Percentiles rank a stretch among this genome's conserved stretches.
Evolutionary conservation across 192 early-diverging fungal genomes (phyloP).

Genomic region (Spinellus fusiger): DNA sequence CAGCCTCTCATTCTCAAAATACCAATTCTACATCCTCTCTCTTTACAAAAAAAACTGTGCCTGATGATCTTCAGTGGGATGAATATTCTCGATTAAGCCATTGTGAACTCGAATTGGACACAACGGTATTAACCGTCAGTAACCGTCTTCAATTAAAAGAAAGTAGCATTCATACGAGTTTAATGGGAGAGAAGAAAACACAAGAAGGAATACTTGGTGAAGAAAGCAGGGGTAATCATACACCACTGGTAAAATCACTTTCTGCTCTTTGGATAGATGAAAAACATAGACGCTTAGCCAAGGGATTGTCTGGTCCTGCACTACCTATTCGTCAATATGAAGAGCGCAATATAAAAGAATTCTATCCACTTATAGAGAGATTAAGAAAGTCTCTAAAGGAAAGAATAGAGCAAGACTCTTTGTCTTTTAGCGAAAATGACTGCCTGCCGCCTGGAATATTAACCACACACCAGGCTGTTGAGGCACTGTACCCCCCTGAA

Average conservation of each 20-base stretch:
- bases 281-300: slow-evolving; percentile 41
- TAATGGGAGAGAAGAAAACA: slow-evolving; percentile 28
- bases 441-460: slow-evolving; percentile 10
- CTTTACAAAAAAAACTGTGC: slow-evolving; percentile 14
- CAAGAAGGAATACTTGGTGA: background rate
- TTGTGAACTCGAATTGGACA: slow-evolving; percentile 77
- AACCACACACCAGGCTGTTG: slow-evolving; percentile 43
- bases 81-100: slow-evolving; percentile 45
- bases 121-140: slow-evolving; percentile 50
- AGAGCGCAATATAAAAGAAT: no score
- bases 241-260: slow-evolving; percentile 59
- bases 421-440: background rate
- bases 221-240: background rate
- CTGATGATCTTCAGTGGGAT: slow-evolving; percentile 6
- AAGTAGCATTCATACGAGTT: slow-evolving; percentile 40
- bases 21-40: background rate
- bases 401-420: background rate
- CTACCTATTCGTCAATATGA: no score
- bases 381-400: no score
- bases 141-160: slow-evolving; percentile 52
- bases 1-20: no score
- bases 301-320: no score
- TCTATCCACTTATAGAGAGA: no score
- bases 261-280: slow-evolving; percentile 60
- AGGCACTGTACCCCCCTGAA: slow-evolving; percentile 19